Evolutionary conservation across 345 rosid genomes (phyloP).

Genomic region (Cardamine chenopodiifolia): DNA sequence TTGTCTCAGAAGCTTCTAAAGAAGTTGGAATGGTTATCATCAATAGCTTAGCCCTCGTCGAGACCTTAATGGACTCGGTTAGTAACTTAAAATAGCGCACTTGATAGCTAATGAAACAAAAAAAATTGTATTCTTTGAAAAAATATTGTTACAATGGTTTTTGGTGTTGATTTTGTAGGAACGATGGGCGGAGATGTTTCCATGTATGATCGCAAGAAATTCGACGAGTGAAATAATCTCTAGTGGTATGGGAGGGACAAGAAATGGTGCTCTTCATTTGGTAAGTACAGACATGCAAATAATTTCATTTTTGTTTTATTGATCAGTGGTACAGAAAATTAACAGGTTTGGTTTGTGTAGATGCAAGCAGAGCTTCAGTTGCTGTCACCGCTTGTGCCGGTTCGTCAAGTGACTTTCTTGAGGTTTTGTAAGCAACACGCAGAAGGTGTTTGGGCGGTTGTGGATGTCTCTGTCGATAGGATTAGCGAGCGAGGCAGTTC

Average conservation of each 20-base stretch:
- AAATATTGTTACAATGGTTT: neutral
- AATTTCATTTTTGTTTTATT: neutral
- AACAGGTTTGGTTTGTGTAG: conserved; percentile 38
- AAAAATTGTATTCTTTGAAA: neutral
- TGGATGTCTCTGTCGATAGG: conserved; percentile 77
- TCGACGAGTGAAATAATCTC: conserved; percentile 73
- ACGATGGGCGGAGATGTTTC: conserved; percentile 97
- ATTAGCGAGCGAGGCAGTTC: conserved; percentile 50
- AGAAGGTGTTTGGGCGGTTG: conserved; percentile 93
- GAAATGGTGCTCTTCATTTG: conserved; percentile 86
- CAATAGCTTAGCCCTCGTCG: conserved; percentile 87
- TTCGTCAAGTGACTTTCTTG: conserved; percentile 79
- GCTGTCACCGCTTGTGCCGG: conserved; percentile 89
- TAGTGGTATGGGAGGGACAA: conserved; percentile 80
- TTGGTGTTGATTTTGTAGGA: conserved; percentile 29
- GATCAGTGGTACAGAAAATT: neutral
- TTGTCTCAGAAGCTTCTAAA: conserved; percentile 80
- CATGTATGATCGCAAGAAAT: conserved; percentile 70
- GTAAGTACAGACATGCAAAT: conserved; percentile 38
- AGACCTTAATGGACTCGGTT: conserved; percentile 93
- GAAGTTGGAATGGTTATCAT: conserved; percentile 83
- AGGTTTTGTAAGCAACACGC: conserved; percentile 94
- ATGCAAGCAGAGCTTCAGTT: conserved; percentile 93
- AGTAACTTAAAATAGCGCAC: conserved; percentile 24
- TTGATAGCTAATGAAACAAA: neutral